Evolutionary conservation across 108 stramenopile genomes (phyloP).

Genomic region (Aureococcus anophagefferens): DNA sequence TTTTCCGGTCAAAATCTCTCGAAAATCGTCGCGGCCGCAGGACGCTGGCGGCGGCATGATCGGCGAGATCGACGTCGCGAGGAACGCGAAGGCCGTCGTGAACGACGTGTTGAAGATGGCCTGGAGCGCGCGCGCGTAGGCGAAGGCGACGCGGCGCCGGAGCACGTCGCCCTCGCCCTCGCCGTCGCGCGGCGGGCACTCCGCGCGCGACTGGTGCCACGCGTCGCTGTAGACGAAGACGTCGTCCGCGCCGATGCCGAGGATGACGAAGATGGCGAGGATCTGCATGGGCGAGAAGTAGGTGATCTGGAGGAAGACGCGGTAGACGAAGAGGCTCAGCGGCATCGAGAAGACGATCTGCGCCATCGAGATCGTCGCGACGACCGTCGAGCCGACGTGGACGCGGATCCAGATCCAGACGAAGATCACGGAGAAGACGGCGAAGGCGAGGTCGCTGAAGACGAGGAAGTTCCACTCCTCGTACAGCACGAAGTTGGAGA

Average conservation of each 20-base stretch:
- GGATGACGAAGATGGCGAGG: slow-evolving; percentile 25
- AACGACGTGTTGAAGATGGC: slow-evolving; percentile 26
- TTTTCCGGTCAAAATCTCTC: too few relatives aligned
- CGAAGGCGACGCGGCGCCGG: slow-evolving; percentile 1
- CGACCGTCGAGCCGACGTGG: slow-evolving; percentile 5
- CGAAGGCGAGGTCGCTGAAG: too few relatives aligned
- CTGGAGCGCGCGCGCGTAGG: slow-evolving; percentile 8
- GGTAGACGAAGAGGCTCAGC: slow-evolving; percentile 17
- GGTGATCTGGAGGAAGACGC: slow-evolving; percentile 12
- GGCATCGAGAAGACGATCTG: slow-evolving; percentile 14
- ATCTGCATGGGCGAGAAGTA: slow-evolving; percentile 20
- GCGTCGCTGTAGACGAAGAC: slow-evolving; percentile 28
- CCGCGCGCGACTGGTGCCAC: neutral
- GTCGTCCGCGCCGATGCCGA: slow-evolving; percentile 31
- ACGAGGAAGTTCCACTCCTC: too few relatives aligned
- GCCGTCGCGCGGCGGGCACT: neutral
- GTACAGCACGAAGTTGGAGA: too few relatives aligned
- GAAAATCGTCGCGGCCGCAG: too few relatives aligned
- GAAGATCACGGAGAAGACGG: neutral
- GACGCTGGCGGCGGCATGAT: too few relatives aligned
- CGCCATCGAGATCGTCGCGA: slow-evolving; percentile 4
- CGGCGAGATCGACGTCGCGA: slow-evolving; percentile 8
- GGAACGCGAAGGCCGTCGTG: slow-evolving; percentile 18
- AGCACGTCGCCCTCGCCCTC: neutral
- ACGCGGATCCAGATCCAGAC: neutral